A percentile compares a stretch with the other conserved stretches of the same genome.
Evolutionary conservation across 352 stramenopile genomes (phyloP).

Genomic region (Peronospora farinosa): DNA sequence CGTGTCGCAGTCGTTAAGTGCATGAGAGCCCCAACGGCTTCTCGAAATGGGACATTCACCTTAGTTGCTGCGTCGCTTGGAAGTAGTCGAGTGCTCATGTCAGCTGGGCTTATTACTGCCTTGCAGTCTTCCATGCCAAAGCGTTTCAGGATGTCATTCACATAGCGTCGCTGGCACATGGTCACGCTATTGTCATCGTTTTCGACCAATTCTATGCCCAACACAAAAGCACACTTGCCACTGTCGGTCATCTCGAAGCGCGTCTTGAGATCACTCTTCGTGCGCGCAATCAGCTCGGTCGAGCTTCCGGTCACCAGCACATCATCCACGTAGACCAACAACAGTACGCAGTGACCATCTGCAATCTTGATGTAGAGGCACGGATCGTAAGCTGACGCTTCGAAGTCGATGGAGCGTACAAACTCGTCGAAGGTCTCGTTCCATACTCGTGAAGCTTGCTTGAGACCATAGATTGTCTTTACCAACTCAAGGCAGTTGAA

Average conservation of each 20-base stretch:
- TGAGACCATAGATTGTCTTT: constrained; percentile 11
- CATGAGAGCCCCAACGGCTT: constrained; percentile 21
- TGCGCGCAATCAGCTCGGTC: constrained; percentile 4
- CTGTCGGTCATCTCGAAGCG: constrained; percentile 24
- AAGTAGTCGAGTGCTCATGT: constrained; percentile 2
- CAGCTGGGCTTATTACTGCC: constrained; percentile 4
- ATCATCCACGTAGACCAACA: constrained; percentile 19
- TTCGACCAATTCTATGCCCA: constrained; percentile 16
- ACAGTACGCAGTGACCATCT: constrained; percentile 7
- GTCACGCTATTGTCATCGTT: constrained; percentile 11
- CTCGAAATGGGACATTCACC: constrained; percentile 9
- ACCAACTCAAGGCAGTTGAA: constrained; percentile 7
- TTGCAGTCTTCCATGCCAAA: constrained; percentile 24
- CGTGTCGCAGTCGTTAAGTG: constrained; percentile 18
- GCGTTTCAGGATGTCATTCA: constrained; percentile 22
- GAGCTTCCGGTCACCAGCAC: constrained; percentile 17
- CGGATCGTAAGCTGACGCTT: neutral
- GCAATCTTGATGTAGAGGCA: constrained; percentile 18
- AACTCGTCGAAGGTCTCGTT: constrained; percentile 9
- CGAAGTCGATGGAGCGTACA: neutral
- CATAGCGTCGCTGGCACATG: constrained; percentile 14
- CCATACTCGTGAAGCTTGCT: constrained; percentile 10
- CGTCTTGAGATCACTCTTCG: constrained; percentile 16
- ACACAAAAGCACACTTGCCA: constrained; percentile 21
- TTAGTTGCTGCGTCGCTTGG: constrained; percentile 7